phyloP scores from a whole-genome alignment of 768 basidiomycete genomes.

The Chalciporus chontae region DNA sequence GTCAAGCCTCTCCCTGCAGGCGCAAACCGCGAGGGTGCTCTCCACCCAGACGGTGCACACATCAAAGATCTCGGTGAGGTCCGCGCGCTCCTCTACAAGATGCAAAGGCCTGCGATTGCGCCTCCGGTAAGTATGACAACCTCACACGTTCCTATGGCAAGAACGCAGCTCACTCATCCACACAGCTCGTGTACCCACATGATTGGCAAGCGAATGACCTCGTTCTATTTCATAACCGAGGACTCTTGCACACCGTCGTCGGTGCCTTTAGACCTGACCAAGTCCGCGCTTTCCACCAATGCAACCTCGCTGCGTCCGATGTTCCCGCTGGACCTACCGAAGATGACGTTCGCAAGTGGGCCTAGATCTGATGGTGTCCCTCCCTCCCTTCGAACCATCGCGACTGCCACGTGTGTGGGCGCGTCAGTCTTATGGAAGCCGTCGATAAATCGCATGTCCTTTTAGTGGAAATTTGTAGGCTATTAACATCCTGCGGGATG shows the following conservation, averaged over 20 bases:
- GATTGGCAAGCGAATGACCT: conserved; percentile 74
- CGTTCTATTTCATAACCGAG: conserved; percentile 72
- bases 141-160: background rate
- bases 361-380: conserved; percentile 25
- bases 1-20: conserved; percentile 71
- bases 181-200: conserved; percentile 79
- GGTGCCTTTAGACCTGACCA: conserved; percentile 54
- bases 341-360: conserved; percentile 43
- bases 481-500: background rate
- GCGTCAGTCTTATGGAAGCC: conserved; percentile 2
- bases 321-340: conserved; percentile 45
- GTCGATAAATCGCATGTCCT: background rate
- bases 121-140: conserved; percentile 45
- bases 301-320: conserved; percentile 54
- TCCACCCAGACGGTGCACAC: conserved; percentile 82
- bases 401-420: background rate
- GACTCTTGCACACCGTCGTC: conserved; percentile 63
- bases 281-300: conserved; percentile 51
- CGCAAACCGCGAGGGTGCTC: conserved; percentile 53
- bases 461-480: conserved; percentile 4
- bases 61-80: conserved; percentile 71
- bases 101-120: conserved; percentile 88
- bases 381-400: background rate
- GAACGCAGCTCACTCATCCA: background rate
- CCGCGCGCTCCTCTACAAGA: conserved; percentile 71